These are phyloP conservation scores for Diplodia intermedia DNA, from an alignment of 2,329 filamentous ascomycete genomes.

Conservation along the genomic window DNA sequence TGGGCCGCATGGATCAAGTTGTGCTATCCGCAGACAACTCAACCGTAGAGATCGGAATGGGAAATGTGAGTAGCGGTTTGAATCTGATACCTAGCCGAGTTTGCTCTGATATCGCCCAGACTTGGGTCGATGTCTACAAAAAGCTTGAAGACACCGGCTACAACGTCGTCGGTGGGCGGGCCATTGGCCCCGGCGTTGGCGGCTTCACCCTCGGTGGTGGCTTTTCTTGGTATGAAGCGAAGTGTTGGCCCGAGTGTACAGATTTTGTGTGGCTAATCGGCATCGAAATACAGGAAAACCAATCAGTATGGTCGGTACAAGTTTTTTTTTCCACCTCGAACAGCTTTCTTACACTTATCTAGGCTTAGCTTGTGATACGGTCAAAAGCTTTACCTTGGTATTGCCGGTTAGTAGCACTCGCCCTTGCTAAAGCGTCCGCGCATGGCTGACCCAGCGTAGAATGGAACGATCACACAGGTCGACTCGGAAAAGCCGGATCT, in stretches of 20 bases:
- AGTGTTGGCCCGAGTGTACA: neutral
- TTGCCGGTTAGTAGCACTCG: neutral
- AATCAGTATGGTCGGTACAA: neutral
- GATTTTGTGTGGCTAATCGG: neutral
- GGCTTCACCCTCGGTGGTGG: slow-evolving; percentile 21
- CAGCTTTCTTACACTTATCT: neutral
- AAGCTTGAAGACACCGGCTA: slow-evolving; percentile 1
- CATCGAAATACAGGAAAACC: neutral
- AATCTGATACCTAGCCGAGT: no score
- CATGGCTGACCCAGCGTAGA: neutral
- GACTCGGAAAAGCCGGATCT: slow-evolving; percentile 39
- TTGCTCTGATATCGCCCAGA: neutral
- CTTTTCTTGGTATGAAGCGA: slow-evolving; percentile 4
- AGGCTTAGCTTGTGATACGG: slow-evolving; percentile 17
- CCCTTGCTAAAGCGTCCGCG: no score
- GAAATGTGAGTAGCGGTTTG: neutral
- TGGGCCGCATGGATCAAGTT: slow-evolving; percentile 7
- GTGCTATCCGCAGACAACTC: slow-evolving; percentile 9
- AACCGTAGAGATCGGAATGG: slow-evolving; percentile 12
- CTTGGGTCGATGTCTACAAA: slow-evolving; percentile 12
- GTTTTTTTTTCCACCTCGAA: neutral
- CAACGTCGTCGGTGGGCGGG: slow-evolving; percentile 21
- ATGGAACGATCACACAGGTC: slow-evolving; percentile 9
- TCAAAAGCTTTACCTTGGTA: slow-evolving; percentile 20
- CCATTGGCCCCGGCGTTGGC: slow-evolving; percentile 7